These are phyloP conservation scores for Silene conica DNA, from an alignment of 148 eudicot genomes.

Conservation along the genomic window DNA sequence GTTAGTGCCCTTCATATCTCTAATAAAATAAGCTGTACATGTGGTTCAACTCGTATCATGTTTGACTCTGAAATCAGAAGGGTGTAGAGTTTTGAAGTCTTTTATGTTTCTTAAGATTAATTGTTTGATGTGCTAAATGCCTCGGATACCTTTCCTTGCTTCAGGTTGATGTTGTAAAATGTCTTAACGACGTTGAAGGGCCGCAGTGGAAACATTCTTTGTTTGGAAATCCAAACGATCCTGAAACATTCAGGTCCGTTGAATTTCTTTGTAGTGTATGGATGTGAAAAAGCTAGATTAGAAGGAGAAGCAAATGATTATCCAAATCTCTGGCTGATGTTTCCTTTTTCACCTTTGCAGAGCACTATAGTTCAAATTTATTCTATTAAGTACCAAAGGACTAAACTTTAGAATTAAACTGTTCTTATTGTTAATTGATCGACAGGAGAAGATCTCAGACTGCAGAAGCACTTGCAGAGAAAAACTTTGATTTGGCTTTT, in stretches of 20 bases:
- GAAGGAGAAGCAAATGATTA: neutral
- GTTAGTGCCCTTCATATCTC: neutral
- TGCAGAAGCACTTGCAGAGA: constrained; percentile 93
- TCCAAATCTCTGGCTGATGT: neutral
- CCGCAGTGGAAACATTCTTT: constrained; percentile 97
- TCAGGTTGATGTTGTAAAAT: constrained; percentile 85
- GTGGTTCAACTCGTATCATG: neutral
- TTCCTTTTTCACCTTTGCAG: neutral
- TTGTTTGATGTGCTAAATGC: neutral
- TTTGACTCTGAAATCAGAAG: neutral
- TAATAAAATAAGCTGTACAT: neutral
- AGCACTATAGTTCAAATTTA: neutral
- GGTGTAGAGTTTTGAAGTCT: neutral
- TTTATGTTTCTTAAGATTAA: neutral
- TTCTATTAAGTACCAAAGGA: neutral
- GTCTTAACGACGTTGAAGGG: constrained; percentile 80
- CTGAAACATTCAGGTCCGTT: constrained; percentile 82
- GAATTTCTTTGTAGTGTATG: neutral
- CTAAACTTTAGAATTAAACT: neutral
- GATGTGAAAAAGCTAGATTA: too few relatives aligned
- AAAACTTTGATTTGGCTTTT: constrained; percentile 90
- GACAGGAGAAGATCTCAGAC: constrained; percentile 90
- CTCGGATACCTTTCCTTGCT: constrained; percentile 1
- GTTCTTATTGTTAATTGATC: constrained; percentile 14
- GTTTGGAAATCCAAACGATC: constrained; percentile 94